Conservation (phyloP, 1,284 basidiomycete species). For the Ceratobasidium sp. region DNA sequence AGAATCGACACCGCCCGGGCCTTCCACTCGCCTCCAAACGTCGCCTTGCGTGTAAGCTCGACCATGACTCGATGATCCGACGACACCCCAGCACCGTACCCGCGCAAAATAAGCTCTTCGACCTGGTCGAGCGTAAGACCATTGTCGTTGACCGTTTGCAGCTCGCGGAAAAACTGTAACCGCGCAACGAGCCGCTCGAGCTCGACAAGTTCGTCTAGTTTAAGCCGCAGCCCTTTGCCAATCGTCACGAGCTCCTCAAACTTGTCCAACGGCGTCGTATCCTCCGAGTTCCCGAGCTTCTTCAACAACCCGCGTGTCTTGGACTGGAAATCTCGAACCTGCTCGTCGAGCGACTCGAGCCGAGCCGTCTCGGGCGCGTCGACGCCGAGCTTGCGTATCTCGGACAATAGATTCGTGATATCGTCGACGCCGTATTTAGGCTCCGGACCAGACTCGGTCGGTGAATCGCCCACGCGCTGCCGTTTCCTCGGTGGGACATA, state of each 20-base stretch:
- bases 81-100: constrained; percentile 73
- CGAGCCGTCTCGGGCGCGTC: constrained; percentile 78
- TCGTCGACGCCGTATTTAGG: constrained; percentile 77
- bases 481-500: constrained; percentile 63
- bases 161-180: constrained; percentile 75
- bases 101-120: constrained; percentile 73
- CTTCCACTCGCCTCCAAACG: constrained; percentile 78
- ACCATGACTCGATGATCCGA: constrained; percentile 72
- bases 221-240: constrained; percentile 56
- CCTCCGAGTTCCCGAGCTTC: constrained; percentile 33
- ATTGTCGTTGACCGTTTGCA: constrained; percentile 72
- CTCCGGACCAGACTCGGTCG: constrained; percentile 51
- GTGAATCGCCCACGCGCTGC: constrained; percentile 69
- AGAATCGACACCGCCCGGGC: constrained; percentile 72
- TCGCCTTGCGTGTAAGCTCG: constrained; percentile 69
- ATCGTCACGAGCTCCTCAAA: constrained; percentile 41
- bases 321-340: constrained; percentile 73
- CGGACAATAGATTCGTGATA: constrained; percentile 73
- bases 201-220: constrained; percentile 77
- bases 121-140: constrained; percentile 76
- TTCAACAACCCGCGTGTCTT: constrained; percentile 22
- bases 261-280: constrained; percentile 13
- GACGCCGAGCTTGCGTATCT: constrained; percentile 82
- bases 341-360: constrained; percentile 70
- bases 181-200: constrained; percentile 82